These are phyloP conservation scores for Spatholobus suberectus DNA, from an alignment of 306 rosid genomes.

Conservation along the genomic window DNA sequence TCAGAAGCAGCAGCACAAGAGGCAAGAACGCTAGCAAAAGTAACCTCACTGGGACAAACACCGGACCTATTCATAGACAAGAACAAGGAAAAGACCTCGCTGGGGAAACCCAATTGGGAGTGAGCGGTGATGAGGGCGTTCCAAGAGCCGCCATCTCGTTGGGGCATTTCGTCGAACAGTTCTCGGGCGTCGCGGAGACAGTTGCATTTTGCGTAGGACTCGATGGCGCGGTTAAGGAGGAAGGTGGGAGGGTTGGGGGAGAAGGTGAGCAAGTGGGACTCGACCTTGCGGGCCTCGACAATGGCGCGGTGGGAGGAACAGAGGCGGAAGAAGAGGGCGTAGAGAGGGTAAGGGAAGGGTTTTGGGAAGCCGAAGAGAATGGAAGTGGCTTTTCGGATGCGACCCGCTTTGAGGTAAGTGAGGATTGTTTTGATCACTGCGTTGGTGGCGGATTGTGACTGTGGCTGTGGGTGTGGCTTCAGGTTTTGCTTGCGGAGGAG, in stretches of 20 bases:
- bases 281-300: slow-evolving; percentile 62
- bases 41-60: slow-evolving; percentile 51
- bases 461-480: slow-evolving; percentile 34
- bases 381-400: slow-evolving; percentile 57
- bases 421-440: slow-evolving; percentile 43
- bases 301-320: slow-evolving; percentile 57
- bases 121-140: slow-evolving; percentile 66
- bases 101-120: slow-evolving; percentile 43
- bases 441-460: neutral
- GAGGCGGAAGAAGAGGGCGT: slow-evolving; percentile 65
- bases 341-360: slow-evolving; percentile 57
- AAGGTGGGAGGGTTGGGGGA: slow-evolving; percentile 58
- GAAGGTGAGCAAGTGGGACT: slow-evolving; percentile 68
- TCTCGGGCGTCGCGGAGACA: slow-evolving; percentile 65
- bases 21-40: slow-evolving; percentile 64
- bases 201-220: slow-evolving; percentile 65
- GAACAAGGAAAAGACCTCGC: slow-evolving; percentile 50
- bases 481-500: slow-evolving; percentile 43
- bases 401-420: slow-evolving; percentile 45
- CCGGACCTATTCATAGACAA: slow-evolving; percentile 50
- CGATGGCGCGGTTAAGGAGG: slow-evolving; percentile 74
- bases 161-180: slow-evolving; percentile 84
- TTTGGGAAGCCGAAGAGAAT: slow-evolving; percentile 53
- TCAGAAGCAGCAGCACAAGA: slow-evolving; percentile 56
- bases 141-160: slow-evolving; percentile 75